Evolutionary conservation across 495 filamentous ascomycete genomes (phyloP), one percentile per base, ranked within the genome.

Genomic region (Tetracladium marchalianum): DNA sequence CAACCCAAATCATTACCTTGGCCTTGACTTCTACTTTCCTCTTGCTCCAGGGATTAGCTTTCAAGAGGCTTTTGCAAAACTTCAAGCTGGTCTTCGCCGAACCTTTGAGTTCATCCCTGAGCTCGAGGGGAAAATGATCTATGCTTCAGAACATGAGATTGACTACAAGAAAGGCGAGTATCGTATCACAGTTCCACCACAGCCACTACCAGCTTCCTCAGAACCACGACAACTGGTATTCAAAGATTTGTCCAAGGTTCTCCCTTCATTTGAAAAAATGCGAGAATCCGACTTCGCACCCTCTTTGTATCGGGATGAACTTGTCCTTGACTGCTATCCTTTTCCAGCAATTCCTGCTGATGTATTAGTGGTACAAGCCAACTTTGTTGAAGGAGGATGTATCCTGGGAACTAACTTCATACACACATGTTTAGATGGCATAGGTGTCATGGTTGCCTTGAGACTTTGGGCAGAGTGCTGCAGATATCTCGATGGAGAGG

Each of bases 371-470:
- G 62, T 54, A 11, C 62, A 66, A 46, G 63, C 59, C 46, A 65
- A 65, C 43, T 66, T 65, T 43, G 49, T 66, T 31, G 39, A 57
- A 19, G 63, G 63, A 16, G 62, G 54, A 61, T 40, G 77, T 53
- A 10, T 66, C 67, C 39, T 78, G 66, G 46, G 70, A 70, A 31
- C 59, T 62, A 46, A 68, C 62, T 35, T 79, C 71, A 58, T 75
- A 67, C 11, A 76, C 63, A 7, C 69, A 72, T 10, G 73, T 66
- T 24, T 76, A 65, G 61, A 66, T 37, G 62, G 57, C 18, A 27
- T 52, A 13, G 62, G 62, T 6, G 55, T 53, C 9, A 55, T 66
- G 44, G 44, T 60, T 6, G 55, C 57, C 12, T 31, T 66, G 11
- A 49, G 52, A 48, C 59, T 50, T 18, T 66, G 62, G 62, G 62